Evolutionary conservation across 176 grass and related monocot species (phyloP).

Genomic region (Echinochloa phyllopogon): DNA sequence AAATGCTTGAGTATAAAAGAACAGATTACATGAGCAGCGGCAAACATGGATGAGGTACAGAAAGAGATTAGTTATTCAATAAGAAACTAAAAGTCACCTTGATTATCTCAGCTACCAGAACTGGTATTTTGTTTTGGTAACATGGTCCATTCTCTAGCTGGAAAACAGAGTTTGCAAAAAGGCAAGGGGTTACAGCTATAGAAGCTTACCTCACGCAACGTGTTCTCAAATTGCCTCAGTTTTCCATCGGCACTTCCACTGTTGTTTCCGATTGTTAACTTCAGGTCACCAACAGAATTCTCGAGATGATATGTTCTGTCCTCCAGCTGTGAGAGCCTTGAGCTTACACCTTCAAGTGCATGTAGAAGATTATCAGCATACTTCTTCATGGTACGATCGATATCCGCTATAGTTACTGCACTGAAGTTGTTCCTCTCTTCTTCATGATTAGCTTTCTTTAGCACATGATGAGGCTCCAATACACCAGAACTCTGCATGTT

Average conservation of each 20-base stretch:
- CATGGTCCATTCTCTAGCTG: neutral
- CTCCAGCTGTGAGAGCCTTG: slow-evolving; percentile 76
- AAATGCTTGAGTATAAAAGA: neutral
- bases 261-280: slow-evolving; percentile 63
- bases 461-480: slow-evolving; percentile 57
- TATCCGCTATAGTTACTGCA: slow-evolving; percentile 61
- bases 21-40: neutral
- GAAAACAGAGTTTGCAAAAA: neutral
- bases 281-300: slow-evolving; percentile 71
- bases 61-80: slow-evolving; percentile 8
- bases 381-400: slow-evolving; percentile 86
- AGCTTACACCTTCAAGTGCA: slow-evolving; percentile 77
- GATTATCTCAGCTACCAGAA: slow-evolving; percentile 22
- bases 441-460: slow-evolving; percentile 58
- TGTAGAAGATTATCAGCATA: slow-evolving; percentile 81
- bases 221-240: slow-evolving; percentile 85
- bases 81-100: neutral
- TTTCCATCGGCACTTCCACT: slow-evolving; percentile 84
- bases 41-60: neutral
- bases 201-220: slow-evolving; percentile 73
- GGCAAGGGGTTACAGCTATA: neutral
- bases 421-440: slow-evolving; percentile 59
- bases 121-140: neutral
- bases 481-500: slow-evolving; percentile 46
- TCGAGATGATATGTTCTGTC: slow-evolving; percentile 73